Base-by-base conservation (phyloP, 805 yeast genomes). In the Teunomyces funiuensis region DNA sequence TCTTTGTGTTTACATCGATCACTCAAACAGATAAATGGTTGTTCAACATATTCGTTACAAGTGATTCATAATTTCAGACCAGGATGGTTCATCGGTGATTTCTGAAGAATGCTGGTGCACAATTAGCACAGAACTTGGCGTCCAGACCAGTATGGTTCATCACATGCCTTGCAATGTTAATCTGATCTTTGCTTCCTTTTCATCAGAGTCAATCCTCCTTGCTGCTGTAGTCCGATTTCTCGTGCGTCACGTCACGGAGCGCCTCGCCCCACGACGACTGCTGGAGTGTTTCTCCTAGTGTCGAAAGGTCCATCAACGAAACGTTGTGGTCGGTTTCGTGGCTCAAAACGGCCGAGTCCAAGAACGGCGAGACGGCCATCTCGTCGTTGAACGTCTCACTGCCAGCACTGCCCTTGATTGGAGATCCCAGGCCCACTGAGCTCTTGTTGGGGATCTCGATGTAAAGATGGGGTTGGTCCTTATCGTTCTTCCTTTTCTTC, bases 91-190 rank as follows among this genome's bases (percentile, higher is more conserved):
- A 53, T 85, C 93, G 42, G 66, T 69, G 45, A 89, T 79, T 33
- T 82, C 93, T 16, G 77, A 33, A 80, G 74, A 40, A 88, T 74
- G 23, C 72, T 74, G 47, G 80, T 79, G 57, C 84, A 80, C 73
- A 90, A 78, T 63, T 83, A 46, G 84, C 83, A 68, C 96, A 88
- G 73, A 91, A 84, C 55, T 83, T 84, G 6, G 98, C 98, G 64
- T 93, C 84, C 79, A 23, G 97, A 88, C 98, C 98, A 93, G 66
- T 89, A 93, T 36, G 97, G 95, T 72, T 93, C 99, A 65, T 93
- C 99, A 63, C 90, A 83, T 13, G 99, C 98, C 70, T 93, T 93
- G 46, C 67, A 91, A 91, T 1, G 95, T 85, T 45, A 86, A 76
- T 52, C 85, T 87, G 44, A 93, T 82, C 52, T 78, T 77, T 39